These are phyloP conservation scores for Aspergillus leporis DNA, from an alignment of 495 filamentous ascomycete genomes.

Conservation along the genomic window DNA sequence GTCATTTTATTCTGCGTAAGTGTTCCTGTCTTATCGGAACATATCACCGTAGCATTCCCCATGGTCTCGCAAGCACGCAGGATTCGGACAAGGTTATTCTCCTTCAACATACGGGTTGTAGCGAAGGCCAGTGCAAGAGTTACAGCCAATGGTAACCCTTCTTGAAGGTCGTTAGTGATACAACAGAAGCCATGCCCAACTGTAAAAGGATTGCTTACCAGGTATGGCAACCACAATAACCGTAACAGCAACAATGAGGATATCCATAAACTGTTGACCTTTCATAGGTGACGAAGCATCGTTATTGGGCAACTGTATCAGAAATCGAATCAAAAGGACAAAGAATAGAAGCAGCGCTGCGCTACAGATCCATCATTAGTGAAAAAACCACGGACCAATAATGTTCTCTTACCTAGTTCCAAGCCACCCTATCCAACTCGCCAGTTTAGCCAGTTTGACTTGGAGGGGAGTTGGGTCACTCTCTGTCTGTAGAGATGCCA, in stretches of 20 bases:
- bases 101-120: slow-evolving; percentile 69
- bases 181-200: neutral
- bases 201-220: slow-evolving; percentile 25
- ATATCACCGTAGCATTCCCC: slow-evolving; percentile 70
- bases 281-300: slow-evolving; percentile 49
- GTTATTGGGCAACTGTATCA: slow-evolving; percentile 55
- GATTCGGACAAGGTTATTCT: slow-evolving; percentile 67
- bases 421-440: slow-evolving; percentile 62
- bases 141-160: slow-evolving; percentile 68
- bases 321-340: slow-evolving; percentile 60
- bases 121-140: slow-evolving; percentile 70
- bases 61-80: slow-evolving; percentile 69
- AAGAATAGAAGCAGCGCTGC: slow-evolving; percentile 64
- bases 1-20: slow-evolving; percentile 72
- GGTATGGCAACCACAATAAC: slow-evolving; percentile 72
- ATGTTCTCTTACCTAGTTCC: slow-evolving; percentile 36
- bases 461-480: slow-evolving; percentile 66
- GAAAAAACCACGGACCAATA: neutral
- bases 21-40: slow-evolving; percentile 70
- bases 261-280: slow-evolving; percentile 63
- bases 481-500: slow-evolving; percentile 61
- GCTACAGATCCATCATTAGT: slow-evolving; percentile 36
- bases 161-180: slow-evolving; percentile 30
- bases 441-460: slow-evolving; percentile 60
- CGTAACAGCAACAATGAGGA: slow-evolving; percentile 67